A percentile compares a stretch with the other conserved stretches of the same genome.
phyloP scores from a whole-genome alignment of 345 rosid species.

The Citrus mangshanensis region DNA sequence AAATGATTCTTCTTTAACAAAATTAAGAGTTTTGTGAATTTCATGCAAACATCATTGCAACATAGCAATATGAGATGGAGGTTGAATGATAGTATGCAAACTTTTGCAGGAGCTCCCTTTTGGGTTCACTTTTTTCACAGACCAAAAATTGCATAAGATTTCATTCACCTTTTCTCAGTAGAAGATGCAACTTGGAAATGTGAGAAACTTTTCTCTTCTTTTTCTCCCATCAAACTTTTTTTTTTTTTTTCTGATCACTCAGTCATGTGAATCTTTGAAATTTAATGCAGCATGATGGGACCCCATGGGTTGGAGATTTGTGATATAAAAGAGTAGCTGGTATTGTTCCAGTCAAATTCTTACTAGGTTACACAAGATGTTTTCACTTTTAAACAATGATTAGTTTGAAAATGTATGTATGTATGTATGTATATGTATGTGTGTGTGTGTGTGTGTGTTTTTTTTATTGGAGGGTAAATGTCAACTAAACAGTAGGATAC shows the following conservation, averaged over 20 bases:
- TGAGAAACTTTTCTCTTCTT: slow-evolving; percentile 6
- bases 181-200: slow-evolving; percentile 27
- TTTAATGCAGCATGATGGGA: slow-evolving; percentile 16
- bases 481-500: background rate
- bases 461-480: background rate
- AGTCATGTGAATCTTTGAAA: slow-evolving; percentile 9
- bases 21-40: slow-evolving; percentile 20
- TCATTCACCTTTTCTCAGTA: background rate
- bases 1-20: background rate
- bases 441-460: too few species aligned
- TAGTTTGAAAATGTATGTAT: background rate
- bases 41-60: slow-evolving; percentile 43
- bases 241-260: background rate
- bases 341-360: background rate
- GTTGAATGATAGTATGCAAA: slow-evolving; percentile 21
- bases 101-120: slow-evolving; percentile 9
- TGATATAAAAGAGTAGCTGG: background rate
- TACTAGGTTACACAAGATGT: background rate
- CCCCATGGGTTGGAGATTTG: slow-evolving; percentile 14
- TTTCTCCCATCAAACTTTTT: background rate
- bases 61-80: slow-evolving; percentile 32
- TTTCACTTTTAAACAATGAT: background rate
- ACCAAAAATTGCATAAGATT: slow-evolving; percentile 14
- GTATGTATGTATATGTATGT: too few species aligned
- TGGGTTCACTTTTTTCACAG: slow-evolving; percentile 17